phyloP scores from a whole-genome alignment of 306 rosid species.

The Castanea sativa region DNA sequence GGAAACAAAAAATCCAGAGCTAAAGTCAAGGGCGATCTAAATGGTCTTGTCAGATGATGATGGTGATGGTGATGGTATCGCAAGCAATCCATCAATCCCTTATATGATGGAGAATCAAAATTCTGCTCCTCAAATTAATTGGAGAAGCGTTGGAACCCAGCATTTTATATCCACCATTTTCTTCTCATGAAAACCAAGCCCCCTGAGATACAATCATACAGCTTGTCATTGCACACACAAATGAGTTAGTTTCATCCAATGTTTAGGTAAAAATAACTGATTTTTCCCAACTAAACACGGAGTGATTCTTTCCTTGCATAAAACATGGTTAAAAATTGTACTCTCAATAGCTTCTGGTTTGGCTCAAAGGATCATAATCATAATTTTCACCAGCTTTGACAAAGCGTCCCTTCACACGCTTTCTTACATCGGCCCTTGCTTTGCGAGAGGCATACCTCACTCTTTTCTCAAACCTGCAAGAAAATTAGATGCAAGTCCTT shows the following conservation, averaged over 20 bases:
- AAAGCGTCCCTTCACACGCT: conserved; percentile 94
- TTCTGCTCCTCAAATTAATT: conserved; percentile 30
- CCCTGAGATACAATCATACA: conserved; percentile 66
- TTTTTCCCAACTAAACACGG: conserved; percentile 32
- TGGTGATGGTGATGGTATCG: conserved; percentile 3
- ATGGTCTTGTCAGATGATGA: conserved; percentile 12
- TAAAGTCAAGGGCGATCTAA: conserved; percentile 10
- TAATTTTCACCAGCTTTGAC: conserved; percentile 88
- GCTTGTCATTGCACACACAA: conserved; percentile 43
- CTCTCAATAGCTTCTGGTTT: conserved; percentile 89
- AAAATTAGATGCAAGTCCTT: conserved; percentile 6
- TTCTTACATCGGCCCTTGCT: conserved; percentile 89
- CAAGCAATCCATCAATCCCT: conserved; percentile 19
- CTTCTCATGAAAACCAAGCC: conserved; percentile 40
- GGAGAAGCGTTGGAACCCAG: conserved; percentile 29
- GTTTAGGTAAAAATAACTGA: conserved; percentile 30
- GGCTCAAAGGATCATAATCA: conserved; percentile 84
- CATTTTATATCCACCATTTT: conserved; percentile 36
- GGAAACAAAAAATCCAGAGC: conserved; percentile 29
- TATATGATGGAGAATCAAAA: conserved; percentile 29
- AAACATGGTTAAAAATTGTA: conserved; percentile 52
- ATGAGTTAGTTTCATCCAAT: conserved; percentile 39
- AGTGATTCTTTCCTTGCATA: conserved; percentile 45
- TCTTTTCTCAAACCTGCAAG: conserved; percentile 70
- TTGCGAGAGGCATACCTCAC: conserved; percentile 95